Percentiles rank a stretch among this genome's conserved stretches.
Conservation (phyloP, 345 rosid genomes). For the Salix udensis region DNA sequence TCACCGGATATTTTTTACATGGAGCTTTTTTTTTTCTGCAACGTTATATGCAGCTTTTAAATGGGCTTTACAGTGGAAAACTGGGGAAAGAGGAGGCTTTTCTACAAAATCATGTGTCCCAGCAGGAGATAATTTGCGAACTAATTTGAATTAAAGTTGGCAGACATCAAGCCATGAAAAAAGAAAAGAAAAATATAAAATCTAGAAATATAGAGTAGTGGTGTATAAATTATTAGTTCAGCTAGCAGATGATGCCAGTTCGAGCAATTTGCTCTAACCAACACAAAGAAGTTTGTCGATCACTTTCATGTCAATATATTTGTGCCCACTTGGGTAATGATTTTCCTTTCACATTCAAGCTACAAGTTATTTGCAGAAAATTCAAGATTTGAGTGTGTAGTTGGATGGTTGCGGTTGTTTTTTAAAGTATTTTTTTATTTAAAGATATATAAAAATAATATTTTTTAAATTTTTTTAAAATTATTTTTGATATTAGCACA, state of each 20-base stretch:
- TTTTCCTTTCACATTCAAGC: neutral
- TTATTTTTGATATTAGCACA: no score
- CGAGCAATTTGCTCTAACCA: conserved; percentile 2
- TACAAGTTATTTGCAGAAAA: neutral
- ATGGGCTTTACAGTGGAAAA: neutral
- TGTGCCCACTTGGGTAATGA: neutral
- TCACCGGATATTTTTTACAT: no score
- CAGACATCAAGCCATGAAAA: no score
- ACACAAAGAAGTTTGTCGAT: conserved; percentile 10
- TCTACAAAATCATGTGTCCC: no score
- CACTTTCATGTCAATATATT: conserved; percentile 1
- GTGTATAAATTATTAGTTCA: conserved; percentile 1
- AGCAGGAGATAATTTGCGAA: no score
- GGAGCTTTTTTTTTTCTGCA: neutral
- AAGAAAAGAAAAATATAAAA: neutral
- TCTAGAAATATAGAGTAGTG: neutral
- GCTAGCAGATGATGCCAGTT: neutral
- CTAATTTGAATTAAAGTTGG: no score
- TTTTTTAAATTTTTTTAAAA: no score
- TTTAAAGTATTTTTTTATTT: no score
- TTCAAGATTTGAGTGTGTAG: neutral
- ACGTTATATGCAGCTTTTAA: neutral
- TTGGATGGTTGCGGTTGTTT: no score
- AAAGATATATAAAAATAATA: no score
- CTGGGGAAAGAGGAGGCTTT: neutral